Percentiles rank a stretch among this genome's conserved stretches.
These are phyloP conservation scores for Metschnikowia gruessii DNA, from an alignment of 805 yeast genomes.

Conservation along the genomic window DNA sequence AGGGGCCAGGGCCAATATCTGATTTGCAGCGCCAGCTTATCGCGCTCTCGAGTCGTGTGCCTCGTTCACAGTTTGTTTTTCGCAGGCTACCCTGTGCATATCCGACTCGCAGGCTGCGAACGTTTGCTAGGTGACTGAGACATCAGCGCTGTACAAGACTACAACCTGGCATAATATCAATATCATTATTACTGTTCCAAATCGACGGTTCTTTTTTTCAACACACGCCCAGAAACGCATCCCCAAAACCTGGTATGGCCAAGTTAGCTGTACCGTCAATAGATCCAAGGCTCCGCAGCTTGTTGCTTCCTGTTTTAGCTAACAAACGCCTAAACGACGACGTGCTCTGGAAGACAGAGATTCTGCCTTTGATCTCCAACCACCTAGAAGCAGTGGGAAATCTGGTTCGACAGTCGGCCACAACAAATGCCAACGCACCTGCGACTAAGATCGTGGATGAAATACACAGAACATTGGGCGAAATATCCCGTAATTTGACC, in stretches of 20 bases:
- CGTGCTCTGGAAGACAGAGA: conserved; percentile 13
- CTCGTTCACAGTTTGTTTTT: background rate
- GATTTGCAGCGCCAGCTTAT: background rate
- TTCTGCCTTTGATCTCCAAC: conserved; percentile 10
- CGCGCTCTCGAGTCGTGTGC: background rate
- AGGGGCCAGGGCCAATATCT: no score
- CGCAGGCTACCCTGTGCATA: background rate
- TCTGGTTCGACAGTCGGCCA: conserved; percentile 7
- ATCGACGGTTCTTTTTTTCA: no score
- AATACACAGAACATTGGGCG: conserved; percentile 5
- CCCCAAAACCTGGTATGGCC: conserved; percentile 15
- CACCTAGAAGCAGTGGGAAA: conserved; percentile 8
- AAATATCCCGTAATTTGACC: conserved; percentile 18
- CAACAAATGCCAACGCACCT: conserved; percentile 12
- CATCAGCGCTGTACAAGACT: no score
- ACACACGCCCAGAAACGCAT: no score
- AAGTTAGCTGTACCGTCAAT: conserved; percentile 11
- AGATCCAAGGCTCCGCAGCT: conserved; percentile 10
- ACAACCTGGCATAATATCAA: no score
- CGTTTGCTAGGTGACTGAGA: background rate
- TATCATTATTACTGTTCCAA: no score
- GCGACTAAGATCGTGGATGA: conserved; percentile 6
- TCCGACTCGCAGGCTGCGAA: conserved; percentile 2
- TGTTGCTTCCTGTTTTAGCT: conserved; percentile 12
- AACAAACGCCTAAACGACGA: conserved; percentile 14